Conservation (phyloP, 495 filamentous ascomycete genomes). For the Tuber calosporum region DNA sequence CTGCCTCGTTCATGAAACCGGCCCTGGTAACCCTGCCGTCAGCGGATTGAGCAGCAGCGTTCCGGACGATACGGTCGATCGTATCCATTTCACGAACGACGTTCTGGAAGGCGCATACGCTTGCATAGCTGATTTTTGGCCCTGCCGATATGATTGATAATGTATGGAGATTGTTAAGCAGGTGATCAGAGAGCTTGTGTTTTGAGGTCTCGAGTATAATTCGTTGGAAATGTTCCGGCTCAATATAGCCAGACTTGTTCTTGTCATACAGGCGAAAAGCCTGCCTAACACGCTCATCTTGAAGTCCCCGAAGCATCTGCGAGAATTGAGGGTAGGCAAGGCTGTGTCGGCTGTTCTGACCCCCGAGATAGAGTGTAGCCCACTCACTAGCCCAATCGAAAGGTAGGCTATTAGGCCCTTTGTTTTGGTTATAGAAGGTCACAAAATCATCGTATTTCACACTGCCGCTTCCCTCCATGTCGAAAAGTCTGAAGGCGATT, state of each 20-base stretch:
- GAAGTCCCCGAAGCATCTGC: slow-evolving; percentile 92
- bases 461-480: slow-evolving; percentile 67
- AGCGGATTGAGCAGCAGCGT: slow-evolving; percentile 69
- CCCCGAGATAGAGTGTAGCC: slow-evolving; percentile 89
- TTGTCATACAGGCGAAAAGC: slow-evolving; percentile 89
- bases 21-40: slow-evolving; percentile 90
- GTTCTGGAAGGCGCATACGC: slow-evolving; percentile 95
- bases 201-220: slow-evolving; percentile 89
- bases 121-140: slow-evolving; percentile 93
- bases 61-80: slow-evolving; percentile 82
- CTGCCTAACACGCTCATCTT: slow-evolving; percentile 90
- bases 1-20: slow-evolving; percentile 92
- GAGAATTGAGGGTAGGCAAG: slow-evolving; percentile 96
- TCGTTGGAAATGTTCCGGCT: slow-evolving; percentile 89
- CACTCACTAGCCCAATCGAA: slow-evolving; percentile 97
- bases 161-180: slow-evolving; percentile 86
- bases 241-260: slow-evolving; percentile 93
- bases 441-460: slow-evolving; percentile 85
- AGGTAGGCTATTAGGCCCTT: slow-evolving; percentile 69
- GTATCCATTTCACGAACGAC: slow-evolving; percentile 95
- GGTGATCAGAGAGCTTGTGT: slow-evolving; percentile 95
- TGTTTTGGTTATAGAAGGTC: slow-evolving; percentile 72
- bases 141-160: slow-evolving; percentile 90
- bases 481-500: slow-evolving; percentile 94
- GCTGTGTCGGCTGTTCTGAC: slow-evolving; percentile 71